phyloP scores from a whole-genome alignment of 2,329 filamentous ascomycete species.

The Pseudodiploospora longispora region DNA sequence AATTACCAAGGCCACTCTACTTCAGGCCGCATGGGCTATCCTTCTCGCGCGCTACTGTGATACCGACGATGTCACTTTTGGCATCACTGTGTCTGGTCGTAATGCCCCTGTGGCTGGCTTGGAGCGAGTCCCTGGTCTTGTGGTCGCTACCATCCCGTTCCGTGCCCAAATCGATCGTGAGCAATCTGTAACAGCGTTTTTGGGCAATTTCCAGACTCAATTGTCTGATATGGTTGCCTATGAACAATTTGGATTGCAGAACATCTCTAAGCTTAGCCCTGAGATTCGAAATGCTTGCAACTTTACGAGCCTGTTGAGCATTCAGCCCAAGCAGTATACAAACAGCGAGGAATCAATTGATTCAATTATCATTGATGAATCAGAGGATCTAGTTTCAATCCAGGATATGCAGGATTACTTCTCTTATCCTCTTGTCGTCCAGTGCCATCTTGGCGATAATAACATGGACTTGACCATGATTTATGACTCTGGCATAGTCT shows the following conservation, averaged over 20 bases:
- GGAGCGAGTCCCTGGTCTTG: constrained; percentile 18
- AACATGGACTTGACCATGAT: not conserved
- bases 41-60: constrained; percentile 27
- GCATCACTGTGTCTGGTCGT: constrained; percentile 18
- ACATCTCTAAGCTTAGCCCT: constrained; percentile 8
- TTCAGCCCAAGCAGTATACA: not conserved
- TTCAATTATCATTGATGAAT: not conserved
- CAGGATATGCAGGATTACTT: not conserved
- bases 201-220: constrained; percentile 15
- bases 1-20: constrained; percentile 12
- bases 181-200: not conserved
- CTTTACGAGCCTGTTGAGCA: constrained; percentile 10
- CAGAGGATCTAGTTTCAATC: not conserved
- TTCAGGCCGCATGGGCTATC: constrained; percentile 20
- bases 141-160: constrained; percentile 18
- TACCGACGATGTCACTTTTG: constrained; percentile 23
- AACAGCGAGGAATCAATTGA: not conserved
- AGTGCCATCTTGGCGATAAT: not conserved
- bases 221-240: constrained; percentile 13
- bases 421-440: not conserved
- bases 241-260: constrained; percentile 13
- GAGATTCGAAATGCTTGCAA: constrained; percentile 6
- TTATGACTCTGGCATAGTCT: not conserved
- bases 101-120: constrained; percentile 18
- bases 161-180: constrained; percentile 9